Base-by-base conservation (phyloP, 2,329 filamentous ascomycete species). In the Monilinia polystroma region DNA sequence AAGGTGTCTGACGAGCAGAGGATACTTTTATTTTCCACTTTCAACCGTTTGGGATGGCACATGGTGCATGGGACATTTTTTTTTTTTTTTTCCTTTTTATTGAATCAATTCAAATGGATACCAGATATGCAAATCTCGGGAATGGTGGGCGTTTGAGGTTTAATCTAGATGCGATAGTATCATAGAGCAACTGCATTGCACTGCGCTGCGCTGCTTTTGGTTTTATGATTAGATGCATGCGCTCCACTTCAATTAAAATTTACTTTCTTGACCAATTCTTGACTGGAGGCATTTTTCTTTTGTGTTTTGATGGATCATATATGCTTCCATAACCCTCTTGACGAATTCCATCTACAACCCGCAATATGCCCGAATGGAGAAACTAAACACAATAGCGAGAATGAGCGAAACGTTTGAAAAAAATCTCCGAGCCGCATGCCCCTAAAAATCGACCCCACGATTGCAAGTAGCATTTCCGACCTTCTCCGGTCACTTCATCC, bases 161-260 rank as follows among this genome's bases (percentile, higher is more conserved):
- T 26, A 32, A 51, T 60, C 57, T 60, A 60, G 57, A 60, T 60
- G 43, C 57, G 57, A 60, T 60, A 23, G 45, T 60, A 26, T 60
- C 57, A 51, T 35, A 60, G 29, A 60, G 57, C 57, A 51, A 51
- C 20, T 51, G 57, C 57, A 20, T 26, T 38, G 57, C 47, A 3
- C 23, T 52, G 49, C 49, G 23, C 23, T 49, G 57, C 29, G 43
- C 57, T 60, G 26, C 43, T 35, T 60, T 38, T 29, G n/a, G 20
- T 23, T 23, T 51, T 51, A 45, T 49, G 20, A 29, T 38, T 26
- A 51, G 49, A 26, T 51, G 45, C 57, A 38, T 20, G 32, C 29
- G 57, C 57, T 51, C 29, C 32, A 26, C 45, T 60, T 51, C n/a
- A 51, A 51, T 51, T 5, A 60, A 59, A 38, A 45, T 38, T 8